phyloP scores from a whole-genome alignment of 805 yeast species.

The Wickerhamomyces sydowiorum region DNA sequence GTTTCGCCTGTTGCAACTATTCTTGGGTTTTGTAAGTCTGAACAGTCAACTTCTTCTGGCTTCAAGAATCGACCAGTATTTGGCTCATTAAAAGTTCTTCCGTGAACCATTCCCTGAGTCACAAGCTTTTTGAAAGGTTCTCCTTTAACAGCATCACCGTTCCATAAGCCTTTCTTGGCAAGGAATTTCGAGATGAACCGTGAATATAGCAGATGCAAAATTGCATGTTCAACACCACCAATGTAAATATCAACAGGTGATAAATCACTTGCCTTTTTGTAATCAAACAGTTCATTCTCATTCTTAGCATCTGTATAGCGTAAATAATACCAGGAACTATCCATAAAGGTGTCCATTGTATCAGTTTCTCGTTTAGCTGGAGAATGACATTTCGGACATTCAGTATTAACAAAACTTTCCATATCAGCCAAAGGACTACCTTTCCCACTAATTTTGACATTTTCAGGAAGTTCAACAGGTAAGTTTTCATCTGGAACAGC shows the following conservation, averaged over 20 bases:
- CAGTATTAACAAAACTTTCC: slow-evolving; percentile 61
- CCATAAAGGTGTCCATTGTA: slow-evolving; percentile 98
- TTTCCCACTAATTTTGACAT: slow-evolving; percentile 41
- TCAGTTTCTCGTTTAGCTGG: slow-evolving; percentile 87
- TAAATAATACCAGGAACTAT: slow-evolving; percentile 94
- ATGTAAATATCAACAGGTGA: slow-evolving; percentile 88
- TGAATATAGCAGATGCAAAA: slow-evolving; percentile 80
- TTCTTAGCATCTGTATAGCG: slow-evolving; percentile 78
- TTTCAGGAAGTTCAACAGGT: slow-evolving; percentile 75
- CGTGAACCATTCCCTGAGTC: slow-evolving; percentile 98
- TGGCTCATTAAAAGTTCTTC: slow-evolving; percentile 75
- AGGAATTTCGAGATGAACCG: slow-evolving; percentile 82
- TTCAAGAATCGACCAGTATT: slow-evolving; percentile 66
- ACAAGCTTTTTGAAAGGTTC: slow-evolving; percentile 81
- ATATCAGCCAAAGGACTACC: slow-evolving; percentile 66
- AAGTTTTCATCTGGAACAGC: slow-evolving; percentile 86
- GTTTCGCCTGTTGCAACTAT: slow-evolving; percentile 43
- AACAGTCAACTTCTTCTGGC: slow-evolving; percentile 62
- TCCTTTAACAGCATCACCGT: slow-evolving; percentile 47
- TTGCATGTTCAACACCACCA: slow-evolving; percentile 98
- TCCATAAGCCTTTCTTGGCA: slow-evolving; percentile 58
- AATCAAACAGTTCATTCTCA: slow-evolving; percentile 43
- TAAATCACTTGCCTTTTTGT: slow-evolving; percentile 38
- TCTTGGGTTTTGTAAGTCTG: slow-evolving; percentile 35
- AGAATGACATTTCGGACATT: slow-evolving; percentile 77